Evolutionary conservation across 1,139 yeast genomes (phyloP), one percentile per base, ranked within the genome.

Genomic region (Entelexis paramagnoliae): DNA sequence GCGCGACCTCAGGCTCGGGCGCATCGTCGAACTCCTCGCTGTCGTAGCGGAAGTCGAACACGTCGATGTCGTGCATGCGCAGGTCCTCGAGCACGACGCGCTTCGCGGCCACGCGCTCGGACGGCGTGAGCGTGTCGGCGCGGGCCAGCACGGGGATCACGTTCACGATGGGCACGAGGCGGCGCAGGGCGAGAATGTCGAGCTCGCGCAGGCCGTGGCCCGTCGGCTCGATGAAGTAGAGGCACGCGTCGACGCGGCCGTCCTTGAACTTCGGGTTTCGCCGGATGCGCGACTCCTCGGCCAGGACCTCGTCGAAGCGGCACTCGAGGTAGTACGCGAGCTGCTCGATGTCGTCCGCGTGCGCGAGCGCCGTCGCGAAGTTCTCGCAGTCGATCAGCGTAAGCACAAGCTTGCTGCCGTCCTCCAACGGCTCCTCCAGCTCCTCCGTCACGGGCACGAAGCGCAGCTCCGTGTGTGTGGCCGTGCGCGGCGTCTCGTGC

Each of bases 361-460:
- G 87, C 70, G 89, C 86, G 61, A 89, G 81, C 68, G 83, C 94
- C 69, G 87, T 96, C 36, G 95, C 97, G 70, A 87, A 89, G 3
- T 96, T 96, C 16, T 96, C 97, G 6, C 97, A 89, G 66, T 89
- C 98, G 66, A 91, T 83, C 55, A 89, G 80, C 62, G 87, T 89
- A 58, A 91, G 72, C 63, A 82, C 82, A 66, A 91, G 78, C 53
- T 81, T 79, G 53, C 91, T 96, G 58, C 85, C 85, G 65, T 87
- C 89, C 26, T 44, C 39, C 19, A 55, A 32, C 68, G 89, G 97
- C 55, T 80, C 70, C 59, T 55, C 56, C 16, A 56, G 50, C 38
- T 52, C 59, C 14, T 50, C 50, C 3, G 55, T 48, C 11, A 49
- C 52, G n/a, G 59, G 51, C 17, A 29, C 35, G 43, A 57, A 41